phyloP scores from a whole-genome alignment of 345 rosid genomes.

The Corchorus olitorius region DNA sequence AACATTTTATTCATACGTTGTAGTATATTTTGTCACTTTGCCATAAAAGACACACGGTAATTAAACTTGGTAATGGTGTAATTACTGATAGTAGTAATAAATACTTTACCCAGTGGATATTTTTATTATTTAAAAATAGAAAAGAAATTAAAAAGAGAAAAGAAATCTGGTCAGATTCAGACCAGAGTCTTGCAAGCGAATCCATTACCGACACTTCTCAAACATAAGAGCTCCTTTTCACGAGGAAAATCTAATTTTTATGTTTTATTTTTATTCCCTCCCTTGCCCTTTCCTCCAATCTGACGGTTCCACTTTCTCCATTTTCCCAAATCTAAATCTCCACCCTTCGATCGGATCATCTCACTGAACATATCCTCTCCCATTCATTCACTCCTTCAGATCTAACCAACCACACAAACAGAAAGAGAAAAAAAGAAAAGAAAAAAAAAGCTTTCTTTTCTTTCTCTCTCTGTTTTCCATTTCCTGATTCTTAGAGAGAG shows the following conservation, averaged over 20 bases:
- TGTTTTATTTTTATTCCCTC: constrained; percentile 4
- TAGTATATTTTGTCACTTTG: neutral
- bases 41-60: neutral
- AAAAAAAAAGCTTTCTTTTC: neutral
- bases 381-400: constrained; percentile 35
- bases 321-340: constrained; percentile 51
- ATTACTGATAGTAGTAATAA: too few relatives aligned
- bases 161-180: neutral
- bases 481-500: constrained; percentile 19
- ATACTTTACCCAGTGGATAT: neutral
- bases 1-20: neutral
- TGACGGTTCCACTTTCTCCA: constrained; percentile 35
- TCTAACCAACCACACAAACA: constrained; percentile 29
- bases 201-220: constrained; percentile 49
- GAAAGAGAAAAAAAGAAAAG: neutral
- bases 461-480: constrained; percentile 25
- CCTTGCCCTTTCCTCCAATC: constrained; percentile 31
- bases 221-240: constrained; percentile 20
- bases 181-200: neutral
- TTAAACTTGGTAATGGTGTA: neutral
- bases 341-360: constrained; percentile 55
- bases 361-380: constrained; percentile 16
- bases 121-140: neutral
- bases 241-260: constrained; percentile 24
- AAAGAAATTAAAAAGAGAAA: neutral